phyloP scores from a whole-genome alignment of 2,329 filamentous ascomycete species.

The Albophoma yamanashiensis region DNA sequence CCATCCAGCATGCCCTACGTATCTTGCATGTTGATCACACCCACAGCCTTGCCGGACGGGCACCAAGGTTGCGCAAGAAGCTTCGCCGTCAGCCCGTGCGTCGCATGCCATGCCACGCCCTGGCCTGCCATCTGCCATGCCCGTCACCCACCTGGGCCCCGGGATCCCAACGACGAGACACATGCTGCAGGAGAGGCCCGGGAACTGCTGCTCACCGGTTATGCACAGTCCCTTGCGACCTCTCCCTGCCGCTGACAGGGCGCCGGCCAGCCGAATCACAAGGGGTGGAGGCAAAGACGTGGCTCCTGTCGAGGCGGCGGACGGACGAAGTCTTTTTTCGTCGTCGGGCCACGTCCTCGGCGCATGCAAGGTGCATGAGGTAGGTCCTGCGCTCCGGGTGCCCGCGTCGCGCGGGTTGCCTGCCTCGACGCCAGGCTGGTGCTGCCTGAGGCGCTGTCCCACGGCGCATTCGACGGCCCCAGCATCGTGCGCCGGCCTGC shows the following conservation, averaged over 20 bases:
- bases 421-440: neutral
- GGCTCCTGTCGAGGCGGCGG: neutral
- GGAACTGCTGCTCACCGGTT: neutral
- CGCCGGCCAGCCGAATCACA: neutral
- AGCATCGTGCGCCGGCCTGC: neutral
- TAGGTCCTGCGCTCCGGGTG: neutral
- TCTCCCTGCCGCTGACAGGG: neutral
- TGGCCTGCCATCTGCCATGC: neutral
- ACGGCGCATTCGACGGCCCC: neutral
- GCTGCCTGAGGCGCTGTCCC: neutral
- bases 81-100: neutral
- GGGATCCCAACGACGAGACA: neutral
- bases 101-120: neutral
- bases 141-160: neutral
- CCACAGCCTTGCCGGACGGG: neutral
- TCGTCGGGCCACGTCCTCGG: neutral
- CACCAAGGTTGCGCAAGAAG: neutral
- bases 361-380: neutral
- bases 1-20: too few relatives aligned
- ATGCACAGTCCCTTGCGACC: neutral
- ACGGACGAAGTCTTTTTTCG: neutral
- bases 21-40: neutral
- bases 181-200: neutral
- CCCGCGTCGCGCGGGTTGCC: neutral
- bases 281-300: neutral